Evolutionary conservation across 2,329 filamentous ascomycete species (phyloP).

Genomic region (Fusarium sp.): DNA sequence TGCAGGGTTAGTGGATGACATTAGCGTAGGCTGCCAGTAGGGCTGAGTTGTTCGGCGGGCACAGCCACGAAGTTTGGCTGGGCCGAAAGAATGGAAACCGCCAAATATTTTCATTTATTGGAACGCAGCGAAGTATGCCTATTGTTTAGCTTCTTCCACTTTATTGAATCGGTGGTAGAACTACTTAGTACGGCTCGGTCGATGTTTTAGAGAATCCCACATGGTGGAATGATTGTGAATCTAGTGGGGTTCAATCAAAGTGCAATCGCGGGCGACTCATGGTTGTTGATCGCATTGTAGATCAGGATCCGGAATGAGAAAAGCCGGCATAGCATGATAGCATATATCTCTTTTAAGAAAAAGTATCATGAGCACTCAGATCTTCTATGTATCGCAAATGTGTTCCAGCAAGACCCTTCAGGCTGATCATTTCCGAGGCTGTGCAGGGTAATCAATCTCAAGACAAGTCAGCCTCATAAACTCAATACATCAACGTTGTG

Average conservation of each 20-base stretch:
- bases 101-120: not conserved
- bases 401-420: too few species aligned
- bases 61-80: not conserved
- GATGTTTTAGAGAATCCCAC: too few species aligned
- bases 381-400: not conserved
- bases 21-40: conserved; percentile 10
- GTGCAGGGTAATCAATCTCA: not conserved
- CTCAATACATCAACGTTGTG: not conserved
- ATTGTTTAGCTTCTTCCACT: not conserved
- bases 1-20: not conserved
- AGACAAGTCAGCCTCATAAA: not conserved
- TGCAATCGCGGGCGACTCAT: not conserved
- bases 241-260: accelerated
- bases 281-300: accelerated
- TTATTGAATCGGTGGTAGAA: not conserved
- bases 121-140: not conserved
- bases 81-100: not conserved
- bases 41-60: not conserved
- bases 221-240: not conserved
- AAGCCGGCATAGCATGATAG: too few species aligned
- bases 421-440: too few species aligned
- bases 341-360: too few species aligned
- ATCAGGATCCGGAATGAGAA: too few species aligned
- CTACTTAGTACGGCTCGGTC: not conserved
- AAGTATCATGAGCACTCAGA: not conserved